phyloP scores from a whole-genome alignment of 306 rosid species.

The Medicago arabica region DNA sequence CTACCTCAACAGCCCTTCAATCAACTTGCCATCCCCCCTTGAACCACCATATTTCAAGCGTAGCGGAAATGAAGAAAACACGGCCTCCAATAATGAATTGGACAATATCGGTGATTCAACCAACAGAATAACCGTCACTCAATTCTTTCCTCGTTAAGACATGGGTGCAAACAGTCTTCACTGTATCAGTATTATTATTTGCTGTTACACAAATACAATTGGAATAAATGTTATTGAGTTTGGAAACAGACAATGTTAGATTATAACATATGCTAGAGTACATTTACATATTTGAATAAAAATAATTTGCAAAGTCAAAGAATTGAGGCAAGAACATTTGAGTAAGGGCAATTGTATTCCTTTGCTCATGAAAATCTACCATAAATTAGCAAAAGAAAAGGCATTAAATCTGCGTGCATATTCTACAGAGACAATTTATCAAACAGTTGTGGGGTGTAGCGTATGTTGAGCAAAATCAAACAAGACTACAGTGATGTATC shows the following conservation, averaged over 20 bases:
- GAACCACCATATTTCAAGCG: constrained; percentile 39
- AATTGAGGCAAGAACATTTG: no score
- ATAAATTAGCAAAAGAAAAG: no score
- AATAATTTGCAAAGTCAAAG: no score
- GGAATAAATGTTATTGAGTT: not conserved
- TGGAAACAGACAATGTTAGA: no score
- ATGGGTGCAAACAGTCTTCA: not conserved
- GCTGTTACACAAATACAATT: not conserved
- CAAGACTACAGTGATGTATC: no score
- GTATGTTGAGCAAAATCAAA: no score
- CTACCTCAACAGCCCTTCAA: constrained; percentile 47
- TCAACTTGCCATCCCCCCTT: constrained; percentile 40
- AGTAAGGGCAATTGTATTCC: no score
- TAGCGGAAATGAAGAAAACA: not conserved
- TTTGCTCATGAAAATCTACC: no score
- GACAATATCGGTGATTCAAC: constrained; percentile 17
- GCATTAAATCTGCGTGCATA: no score
- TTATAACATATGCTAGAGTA: no score
- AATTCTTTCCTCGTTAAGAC: constrained; percentile 42
- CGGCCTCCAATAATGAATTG: not conserved
- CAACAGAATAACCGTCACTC: constrained; percentile 30
- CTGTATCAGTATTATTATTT: not conserved
- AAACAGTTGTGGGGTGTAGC: no score
- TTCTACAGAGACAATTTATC: no score
- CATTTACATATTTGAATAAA: not conserved